Base-by-base conservation (phyloP, 345 rosid species). In the Erysimum cheiranthoides region DNA sequence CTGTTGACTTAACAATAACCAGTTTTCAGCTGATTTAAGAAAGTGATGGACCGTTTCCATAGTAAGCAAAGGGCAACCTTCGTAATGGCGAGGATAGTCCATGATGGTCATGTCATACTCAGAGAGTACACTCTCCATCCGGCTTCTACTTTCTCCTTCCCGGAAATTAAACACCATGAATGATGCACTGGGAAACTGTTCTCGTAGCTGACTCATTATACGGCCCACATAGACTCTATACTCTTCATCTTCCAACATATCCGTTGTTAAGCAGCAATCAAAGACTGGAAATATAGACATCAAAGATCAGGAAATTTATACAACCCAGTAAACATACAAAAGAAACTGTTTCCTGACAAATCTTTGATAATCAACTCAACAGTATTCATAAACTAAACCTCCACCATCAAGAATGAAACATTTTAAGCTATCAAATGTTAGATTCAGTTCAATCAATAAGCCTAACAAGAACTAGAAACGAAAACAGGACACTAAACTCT, bases 121-220 rank as follows among this genome's bases (percentile, higher is more conserved):
- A 0, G 90, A 79, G 61, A 91, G 85, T 56, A 86, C 78, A 46
- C 47, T 76, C 45, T 79, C 79, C 50, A 91, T 85, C 51, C 32
- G 83, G 79, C 90, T 90, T 73, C 76, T 88, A 34, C 77, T 50
- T 69, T 78, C 85, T 50, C 84, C 87, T 31, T 89, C 90, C 18
- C 85, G 84, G 79, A 91, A 87, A 67, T 89, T 87, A 70, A 91
- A 91, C 75, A 86, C 94, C 97, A 91, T 87, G 79, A 81, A 89
- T 4, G 92, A 89, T 54, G 87, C 89, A 64, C 81, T 82, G 4
- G 88, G 87, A 59, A 83, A 85, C 54, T 87, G 81, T 43, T 82
- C 86, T 49, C 77, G 79, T 34, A 89, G 85, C 80, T 86, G 90
- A 76, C 78, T 63, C 70, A 82, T 86, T 66, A 89, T 79, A 71